Percentiles rank a stretch among this genome's conserved stretches.
These are phyloP conservation scores for Botryobasidium botryosum DNA, from an alignment of 768 basidiomycete genomes.

Conservation along the genomic window DNA sequence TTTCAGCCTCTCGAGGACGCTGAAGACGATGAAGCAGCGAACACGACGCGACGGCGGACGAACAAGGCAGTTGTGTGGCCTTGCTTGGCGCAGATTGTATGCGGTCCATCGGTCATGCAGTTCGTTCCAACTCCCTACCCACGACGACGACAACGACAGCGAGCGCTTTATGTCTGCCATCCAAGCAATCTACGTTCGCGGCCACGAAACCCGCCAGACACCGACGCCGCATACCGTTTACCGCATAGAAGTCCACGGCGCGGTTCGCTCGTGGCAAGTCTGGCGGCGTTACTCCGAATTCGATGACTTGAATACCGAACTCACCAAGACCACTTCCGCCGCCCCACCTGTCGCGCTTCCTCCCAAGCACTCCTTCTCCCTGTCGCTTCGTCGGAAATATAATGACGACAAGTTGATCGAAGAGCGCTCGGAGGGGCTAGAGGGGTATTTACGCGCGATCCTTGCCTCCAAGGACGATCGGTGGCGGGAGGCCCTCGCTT, in stretches of 20 bases:
- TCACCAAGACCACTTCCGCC: slow-evolving; percentile 62
- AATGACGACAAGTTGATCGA: slow-evolving; percentile 41
- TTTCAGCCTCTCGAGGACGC: too few relatives aligned
- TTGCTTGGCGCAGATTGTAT: too few relatives aligned
- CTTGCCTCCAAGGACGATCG: slow-evolving; percentile 60
- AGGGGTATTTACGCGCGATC: slow-evolving; percentile 74
- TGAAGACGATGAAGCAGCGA: too few relatives aligned
- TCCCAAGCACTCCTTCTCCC: slow-evolving; percentile 61
- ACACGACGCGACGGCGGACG: too few relatives aligned
- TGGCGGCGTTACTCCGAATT: slow-evolving; percentile 94
- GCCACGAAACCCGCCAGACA: slow-evolving; percentile 43
- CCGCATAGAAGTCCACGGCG: slow-evolving; percentile 68
- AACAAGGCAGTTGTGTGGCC: too few relatives aligned
- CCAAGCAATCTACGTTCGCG: slow-evolving; percentile 55
- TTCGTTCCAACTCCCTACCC: too few relatives aligned
- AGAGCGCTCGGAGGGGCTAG: slow-evolving; percentile 61
- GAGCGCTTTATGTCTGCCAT: slow-evolving; percentile 30
- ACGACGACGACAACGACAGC: too few relatives aligned
- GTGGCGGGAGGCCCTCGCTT: slow-evolving; percentile 66
- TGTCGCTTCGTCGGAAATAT: slow-evolving; percentile 37
- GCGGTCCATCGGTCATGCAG: too few relatives aligned
- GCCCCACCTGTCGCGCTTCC: slow-evolving; percentile 69
- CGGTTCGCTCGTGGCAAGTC: slow-evolving; percentile 86
- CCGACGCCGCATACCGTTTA: slow-evolving; percentile 76
- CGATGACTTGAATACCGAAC: slow-evolving; percentile 65